These are phyloP conservation scores for Tilletia caries DNA, from an alignment of 1,284 basidiomycete genomes.

Conservation along the genomic window DNA sequence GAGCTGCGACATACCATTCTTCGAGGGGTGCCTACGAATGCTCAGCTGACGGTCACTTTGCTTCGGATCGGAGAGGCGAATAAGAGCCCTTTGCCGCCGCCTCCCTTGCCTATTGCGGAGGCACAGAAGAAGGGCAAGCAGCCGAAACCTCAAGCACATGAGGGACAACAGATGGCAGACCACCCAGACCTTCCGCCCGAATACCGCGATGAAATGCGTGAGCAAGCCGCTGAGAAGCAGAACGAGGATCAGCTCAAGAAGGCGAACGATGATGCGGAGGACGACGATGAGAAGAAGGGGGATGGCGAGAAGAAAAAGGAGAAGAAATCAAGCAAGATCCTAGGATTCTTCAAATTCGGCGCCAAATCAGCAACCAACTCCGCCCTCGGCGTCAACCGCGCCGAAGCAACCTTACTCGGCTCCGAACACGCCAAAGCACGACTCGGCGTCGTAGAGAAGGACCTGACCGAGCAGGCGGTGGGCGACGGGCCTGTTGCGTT, in stretches of 20 bases:
- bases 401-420: constrained; percentile 45
- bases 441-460: constrained; percentile 44
- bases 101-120: constrained; percentile 50
- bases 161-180: constrained; percentile 25
- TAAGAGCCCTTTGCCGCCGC: constrained; percentile 58
- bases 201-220: constrained; percentile 36
- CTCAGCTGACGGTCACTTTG: constrained; percentile 61
- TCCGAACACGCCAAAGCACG: constrained; percentile 42
- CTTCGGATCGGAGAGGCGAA: constrained; percentile 59
- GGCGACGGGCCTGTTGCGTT: constrained; percentile 43
- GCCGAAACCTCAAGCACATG: constrained; percentile 29
- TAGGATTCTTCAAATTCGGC: constrained; percentile 43
- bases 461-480: constrained; percentile 22
- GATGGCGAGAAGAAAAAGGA: constrained; percentile 24
- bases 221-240: constrained; percentile 33
- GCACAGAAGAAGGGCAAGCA: neutral
- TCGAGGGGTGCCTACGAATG: constrained; percentile 62
- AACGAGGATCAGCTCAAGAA: constrained; percentile 30
- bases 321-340: constrained; percentile 36
- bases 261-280: constrained; percentile 24
- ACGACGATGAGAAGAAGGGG: too few species aligned
- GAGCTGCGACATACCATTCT: constrained; percentile 56
- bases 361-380: constrained; percentile 42
- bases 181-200: constrained; percentile 40
- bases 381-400: constrained; percentile 48